These are phyloP conservation scores for Cystobasidium pallidum DNA, from an alignment of 1,284 basidiomycete genomes.

Conservation along the genomic window DNA sequence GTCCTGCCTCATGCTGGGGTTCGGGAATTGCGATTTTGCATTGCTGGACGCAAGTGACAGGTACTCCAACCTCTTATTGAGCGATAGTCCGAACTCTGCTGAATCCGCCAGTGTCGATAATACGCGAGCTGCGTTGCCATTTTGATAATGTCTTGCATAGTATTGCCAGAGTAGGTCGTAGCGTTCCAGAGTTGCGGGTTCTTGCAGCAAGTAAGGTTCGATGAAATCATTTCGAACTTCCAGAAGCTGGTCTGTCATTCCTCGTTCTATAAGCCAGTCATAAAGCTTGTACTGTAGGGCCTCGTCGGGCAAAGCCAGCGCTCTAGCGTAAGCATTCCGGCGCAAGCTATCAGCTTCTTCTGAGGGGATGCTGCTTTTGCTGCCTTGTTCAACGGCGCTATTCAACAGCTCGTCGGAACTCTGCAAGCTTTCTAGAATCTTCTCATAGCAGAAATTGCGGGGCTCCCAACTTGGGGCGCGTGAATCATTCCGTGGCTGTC, in stretches of 20 bases:
- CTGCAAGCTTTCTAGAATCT: conserved; percentile 77
- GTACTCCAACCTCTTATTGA: conserved; percentile 79
- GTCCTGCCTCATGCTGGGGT: conserved; percentile 69
- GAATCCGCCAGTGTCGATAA: conserved; percentile 84
- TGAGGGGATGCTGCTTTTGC: conserved; percentile 38
- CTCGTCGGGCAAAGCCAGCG: conserved; percentile 81
- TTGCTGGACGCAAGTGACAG: conserved; percentile 91
- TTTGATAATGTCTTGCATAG: conserved; percentile 87
- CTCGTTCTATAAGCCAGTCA: conserved; percentile 83
- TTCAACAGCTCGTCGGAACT: conserved; percentile 69
- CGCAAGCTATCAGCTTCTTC: conserved; percentile 70
- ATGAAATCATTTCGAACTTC: conserved; percentile 68
- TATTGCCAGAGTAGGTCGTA: conserved; percentile 94
- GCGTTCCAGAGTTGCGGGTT: conserved; percentile 78
- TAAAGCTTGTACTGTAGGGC: conserved; percentile 94
- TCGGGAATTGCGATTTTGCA: conserved; percentile 83
- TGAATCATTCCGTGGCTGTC: conserved; percentile 65
- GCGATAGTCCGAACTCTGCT: conserved; percentile 65
- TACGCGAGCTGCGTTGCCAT: conserved; percentile 81
- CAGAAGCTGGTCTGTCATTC: conserved; percentile 83
- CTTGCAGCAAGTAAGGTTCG: conserved; percentile 81
- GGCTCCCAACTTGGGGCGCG: conserved; percentile 66
- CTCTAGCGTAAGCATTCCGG: conserved; percentile 75
- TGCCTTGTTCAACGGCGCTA: conserved; percentile 50
- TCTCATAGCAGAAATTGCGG: conserved; percentile 76